These are phyloP conservation scores for Eimeria acervulina DNA, from an alignment of 169 alveolate genomes.

Conservation along the genomic window DNA sequence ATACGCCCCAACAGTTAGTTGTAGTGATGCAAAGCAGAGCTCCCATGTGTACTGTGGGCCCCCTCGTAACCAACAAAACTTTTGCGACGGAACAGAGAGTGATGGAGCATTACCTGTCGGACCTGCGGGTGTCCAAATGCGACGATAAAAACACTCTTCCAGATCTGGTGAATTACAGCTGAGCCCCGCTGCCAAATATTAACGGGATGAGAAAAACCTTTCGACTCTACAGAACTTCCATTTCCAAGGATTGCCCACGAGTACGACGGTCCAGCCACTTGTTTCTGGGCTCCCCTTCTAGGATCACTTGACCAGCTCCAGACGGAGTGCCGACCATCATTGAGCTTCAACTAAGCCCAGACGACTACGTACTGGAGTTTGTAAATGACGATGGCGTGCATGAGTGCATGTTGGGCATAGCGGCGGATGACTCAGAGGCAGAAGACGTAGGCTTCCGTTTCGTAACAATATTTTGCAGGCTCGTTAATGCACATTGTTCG, in stretches of 20 bases:
- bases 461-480: not conserved
- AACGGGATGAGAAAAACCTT: not conserved
- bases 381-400: slow-evolving; percentile 68
- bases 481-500: not conserved
- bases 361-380: slow-evolving; percentile 85
- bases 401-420: slow-evolving; percentile 85
- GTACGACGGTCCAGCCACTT: not conserved
- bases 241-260: slow-evolving; percentile 50
- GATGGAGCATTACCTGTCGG: slow-evolving; percentile 74
- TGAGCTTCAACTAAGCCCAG: slow-evolving; percentile 82
- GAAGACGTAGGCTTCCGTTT: slow-evolving; percentile 32
- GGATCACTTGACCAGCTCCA: not conserved
- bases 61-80: not conserved
- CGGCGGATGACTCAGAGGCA: slow-evolving; percentile 82
- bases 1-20: slow-evolving; percentile 81
- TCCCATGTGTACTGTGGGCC: not conserved
- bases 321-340: slow-evolving; percentile 53
- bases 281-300: not conserved
- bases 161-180: slow-evolving; percentile 47
- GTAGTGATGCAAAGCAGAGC: not conserved
- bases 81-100: slow-evolving; percentile 39
- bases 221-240: slow-evolving; percentile 45
- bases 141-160: slow-evolving; percentile 79
- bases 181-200: not conserved
- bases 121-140: slow-evolving; percentile 67